phyloP scores from a whole-genome alignment of 1,284 basidiomycete genomes.

The Malassezia dermatis region DNA sequence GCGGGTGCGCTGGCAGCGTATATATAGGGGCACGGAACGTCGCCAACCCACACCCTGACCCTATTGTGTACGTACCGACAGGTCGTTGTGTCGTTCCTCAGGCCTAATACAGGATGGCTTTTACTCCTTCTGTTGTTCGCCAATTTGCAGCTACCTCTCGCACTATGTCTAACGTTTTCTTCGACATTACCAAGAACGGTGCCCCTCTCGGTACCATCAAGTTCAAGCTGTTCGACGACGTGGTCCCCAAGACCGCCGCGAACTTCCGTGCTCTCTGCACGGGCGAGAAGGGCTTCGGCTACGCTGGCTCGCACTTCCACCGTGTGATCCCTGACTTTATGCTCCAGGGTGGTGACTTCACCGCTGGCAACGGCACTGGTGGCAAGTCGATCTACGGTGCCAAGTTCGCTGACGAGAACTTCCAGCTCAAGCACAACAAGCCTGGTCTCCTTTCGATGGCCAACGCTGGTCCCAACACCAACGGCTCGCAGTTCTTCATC shows the following conservation, averaged over 20 bases:
- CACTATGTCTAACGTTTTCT: constrained; percentile 55
- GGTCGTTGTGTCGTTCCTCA: constrained; percentile 2
- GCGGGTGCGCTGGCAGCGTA: neutral
- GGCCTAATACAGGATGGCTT: constrained; percentile 19
- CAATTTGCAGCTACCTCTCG: constrained; percentile 33
- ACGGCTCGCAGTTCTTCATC: constrained; percentile 44
- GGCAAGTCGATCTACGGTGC: constrained; percentile 48
- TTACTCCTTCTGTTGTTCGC: constrained; percentile 31
- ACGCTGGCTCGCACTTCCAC: constrained; percentile 60
- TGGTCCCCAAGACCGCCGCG: constrained; percentile 28
- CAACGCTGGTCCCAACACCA: constrained; percentile 36
- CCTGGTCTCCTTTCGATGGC: constrained; percentile 28
- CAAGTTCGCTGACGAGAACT: constrained; percentile 40
- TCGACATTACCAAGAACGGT: constrained; percentile 57
- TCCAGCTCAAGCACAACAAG: constrained; percentile 31
- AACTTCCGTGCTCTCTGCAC: constrained; percentile 54
- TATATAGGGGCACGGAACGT: neutral
- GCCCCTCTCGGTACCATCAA: constrained; percentile 43
- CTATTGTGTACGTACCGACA: constrained; percentile 13
- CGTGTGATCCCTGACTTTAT: constrained; percentile 58
- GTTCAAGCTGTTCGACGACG: constrained; percentile 38
- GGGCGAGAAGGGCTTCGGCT: constrained; percentile 67
- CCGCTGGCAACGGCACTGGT: constrained; percentile 46
- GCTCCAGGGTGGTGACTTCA: constrained; percentile 63
- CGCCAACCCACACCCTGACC: neutral